These are phyloP conservation scores for Nakazawaea ishiwadae DNA, from an alignment of 805 yeast species.

Conservation along the genomic window DNA sequence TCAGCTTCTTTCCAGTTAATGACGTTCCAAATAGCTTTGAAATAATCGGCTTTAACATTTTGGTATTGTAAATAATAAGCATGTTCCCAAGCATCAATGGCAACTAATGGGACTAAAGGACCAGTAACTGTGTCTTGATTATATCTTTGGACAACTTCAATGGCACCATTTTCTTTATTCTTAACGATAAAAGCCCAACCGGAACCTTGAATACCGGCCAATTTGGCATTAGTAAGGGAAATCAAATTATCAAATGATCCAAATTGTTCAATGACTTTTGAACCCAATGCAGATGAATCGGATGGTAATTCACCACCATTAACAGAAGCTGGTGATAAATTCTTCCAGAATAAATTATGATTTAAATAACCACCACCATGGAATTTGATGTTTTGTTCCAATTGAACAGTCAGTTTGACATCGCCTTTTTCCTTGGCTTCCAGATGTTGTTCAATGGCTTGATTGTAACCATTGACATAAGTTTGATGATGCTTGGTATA, in stretches of 20 bases:
- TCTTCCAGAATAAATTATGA: constrained; percentile 86
- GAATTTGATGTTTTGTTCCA: constrained; percentile 78
- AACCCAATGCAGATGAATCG: constrained; percentile 50
- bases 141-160: constrained; percentile 75
- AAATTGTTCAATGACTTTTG: constrained; percentile 57
- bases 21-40: constrained; percentile 92
- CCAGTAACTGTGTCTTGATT: constrained; percentile 87
- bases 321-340: constrained; percentile 66
- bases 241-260: constrained; percentile 73
- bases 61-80: constrained; percentile 93
- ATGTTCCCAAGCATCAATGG: constrained; percentile 96
- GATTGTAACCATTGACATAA: constrained; percentile 80
- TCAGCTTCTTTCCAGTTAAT: constrained; percentile 92
- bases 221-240: constrained; percentile 54
- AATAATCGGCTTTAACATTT: constrained; percentile 87
- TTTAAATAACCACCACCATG: constrained; percentile 90
- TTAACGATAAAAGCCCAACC: constrained; percentile 94
- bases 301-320: constrained; percentile 74
- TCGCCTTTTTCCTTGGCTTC: constrained; percentile 61
- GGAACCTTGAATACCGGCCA: constrained; percentile 90
- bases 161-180: constrained; percentile 67
- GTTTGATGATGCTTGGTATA: constrained; percentile 92
- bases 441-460: constrained; percentile 67
- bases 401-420: constrained; percentile 51
- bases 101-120: constrained; percentile 67